Evolutionary conservation across 2,329 filamentous ascomycete species (phyloP).

Genomic region (Verticillium alfalfae): DNA sequence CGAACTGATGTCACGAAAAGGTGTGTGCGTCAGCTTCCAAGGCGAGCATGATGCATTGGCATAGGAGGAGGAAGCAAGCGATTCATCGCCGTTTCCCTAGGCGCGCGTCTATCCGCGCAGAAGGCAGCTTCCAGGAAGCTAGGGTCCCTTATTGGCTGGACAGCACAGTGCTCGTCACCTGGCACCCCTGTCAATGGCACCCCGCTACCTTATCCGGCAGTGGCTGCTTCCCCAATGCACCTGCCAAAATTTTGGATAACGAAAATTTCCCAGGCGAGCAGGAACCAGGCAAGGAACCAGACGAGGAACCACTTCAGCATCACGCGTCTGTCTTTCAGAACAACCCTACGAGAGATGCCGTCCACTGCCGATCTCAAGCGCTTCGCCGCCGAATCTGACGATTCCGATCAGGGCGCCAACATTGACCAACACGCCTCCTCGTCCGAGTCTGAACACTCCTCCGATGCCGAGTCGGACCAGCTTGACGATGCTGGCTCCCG

Average conservation of each 20-base stretch:
- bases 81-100: constrained; percentile 6
- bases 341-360: constrained; percentile 3
- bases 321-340: neutral
- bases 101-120: constrained; percentile 8
- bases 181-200: neutral
- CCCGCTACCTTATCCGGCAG: neutral
- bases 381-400: neutral
- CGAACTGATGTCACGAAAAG: too few species aligned
- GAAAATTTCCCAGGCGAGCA: neutral
- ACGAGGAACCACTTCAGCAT: neutral
- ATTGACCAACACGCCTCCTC: constrained; percentile 7
- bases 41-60: neutral
- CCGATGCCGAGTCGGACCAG: constrained; percentile 39
- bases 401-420: constrained; percentile 3
- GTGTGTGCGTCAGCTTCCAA: too few species aligned
- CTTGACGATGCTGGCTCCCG: constrained; percentile 38
- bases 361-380: constrained; percentile 3
- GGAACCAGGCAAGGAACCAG: too few species aligned
- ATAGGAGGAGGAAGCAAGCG: neutral
- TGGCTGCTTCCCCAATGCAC: neutral
- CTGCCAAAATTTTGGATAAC: neutral
- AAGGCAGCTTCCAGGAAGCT: neutral
- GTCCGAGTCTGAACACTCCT: constrained; percentile 3
- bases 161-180: neutral
- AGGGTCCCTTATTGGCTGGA: neutral